phyloP scores from a whole-genome alignment of 257 asterid species.

The Verbascum thapsus region DNA sequence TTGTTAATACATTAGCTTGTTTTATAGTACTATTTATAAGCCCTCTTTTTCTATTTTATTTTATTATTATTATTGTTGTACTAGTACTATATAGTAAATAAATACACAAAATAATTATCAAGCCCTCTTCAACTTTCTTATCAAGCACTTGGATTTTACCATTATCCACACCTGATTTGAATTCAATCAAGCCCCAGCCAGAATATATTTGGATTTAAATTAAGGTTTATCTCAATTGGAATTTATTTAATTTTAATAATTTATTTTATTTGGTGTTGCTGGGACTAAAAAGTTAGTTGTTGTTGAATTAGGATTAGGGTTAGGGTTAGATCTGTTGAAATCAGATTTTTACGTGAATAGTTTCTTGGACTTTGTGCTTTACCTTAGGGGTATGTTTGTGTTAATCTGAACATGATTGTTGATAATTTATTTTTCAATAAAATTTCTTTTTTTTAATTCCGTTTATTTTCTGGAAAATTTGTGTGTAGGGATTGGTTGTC shows the following conservation, averaged over 20 bases:
- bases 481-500: conserved; percentile 30
- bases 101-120: too few species aligned
- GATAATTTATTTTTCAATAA: not conserved
- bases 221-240: conserved; percentile 15
- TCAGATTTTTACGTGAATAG: too few species aligned
- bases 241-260: conserved; percentile 17
- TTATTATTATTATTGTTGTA: too few species aligned
- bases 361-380: too few species aligned
- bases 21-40: too few species aligned
- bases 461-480: conserved; percentile 26
- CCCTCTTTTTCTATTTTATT: too few species aligned
- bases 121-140: too few species aligned
- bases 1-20: too few species aligned
- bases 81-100: too few species aligned
- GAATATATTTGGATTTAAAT: conserved; percentile 15
- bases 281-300: not conserved
- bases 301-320: too few species aligned
- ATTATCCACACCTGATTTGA: conserved; percentile 26
- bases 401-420: conserved; percentile 22
- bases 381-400: conserved; percentile 1
- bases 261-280: conserved; percentile 8
- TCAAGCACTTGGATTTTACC: not conserved
- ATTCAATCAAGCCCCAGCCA: conserved; percentile 23
- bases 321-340: too few species aligned
- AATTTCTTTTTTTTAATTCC: conserved; percentile 7